Conservation (phyloP, 2,329 filamentous ascomycete species). For the Nemania sp. region DNA sequence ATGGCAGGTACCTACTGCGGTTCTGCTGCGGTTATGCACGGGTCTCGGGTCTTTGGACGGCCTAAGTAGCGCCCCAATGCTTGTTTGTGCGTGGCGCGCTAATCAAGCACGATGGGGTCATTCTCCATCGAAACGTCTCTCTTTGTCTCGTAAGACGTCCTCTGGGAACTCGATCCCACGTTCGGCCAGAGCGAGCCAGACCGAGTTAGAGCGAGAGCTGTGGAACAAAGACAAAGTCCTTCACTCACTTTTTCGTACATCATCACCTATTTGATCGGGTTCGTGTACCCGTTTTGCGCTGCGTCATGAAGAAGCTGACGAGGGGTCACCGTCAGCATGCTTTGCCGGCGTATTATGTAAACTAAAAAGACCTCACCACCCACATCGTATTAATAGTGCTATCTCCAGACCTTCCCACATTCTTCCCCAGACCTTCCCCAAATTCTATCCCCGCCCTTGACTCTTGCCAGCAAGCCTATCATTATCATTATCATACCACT, state of each 20-base stretch:
- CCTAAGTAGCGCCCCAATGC: background rate
- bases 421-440: slow-evolving; percentile 18
- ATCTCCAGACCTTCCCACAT: slow-evolving; percentile 14
- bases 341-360: slow-evolving; percentile 17
- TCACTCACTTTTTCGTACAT: slow-evolving; percentile 19
- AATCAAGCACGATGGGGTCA: slow-evolving; percentile 8
- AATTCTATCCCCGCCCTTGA: slow-evolving; percentile 3
- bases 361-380: slow-evolving; percentile 6
- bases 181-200: slow-evolving; percentile 17
- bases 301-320: slow-evolving; percentile 13
- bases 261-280: slow-evolving; percentile 15
- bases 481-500: too few relatives aligned
- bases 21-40: background rate
- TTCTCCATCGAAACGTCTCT: background rate
- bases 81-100: background rate
- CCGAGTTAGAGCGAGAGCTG: slow-evolving; percentile 22
- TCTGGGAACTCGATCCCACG: background rate
- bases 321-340: slow-evolving; percentile 9
- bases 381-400: slow-evolving; percentile 20
- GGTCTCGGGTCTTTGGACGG: background rate
- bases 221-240: slow-evolving; percentile 13
- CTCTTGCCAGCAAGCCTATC: slow-evolving; percentile 4
- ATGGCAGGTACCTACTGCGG: too few relatives aligned
- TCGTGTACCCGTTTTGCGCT: slow-evolving; percentile 7
- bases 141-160: background rate